These are phyloP conservation scores for Colletotrichum salicis DNA, from an alignment of 2,329 filamentous ascomycete species.

Conservation along the genomic window DNA sequence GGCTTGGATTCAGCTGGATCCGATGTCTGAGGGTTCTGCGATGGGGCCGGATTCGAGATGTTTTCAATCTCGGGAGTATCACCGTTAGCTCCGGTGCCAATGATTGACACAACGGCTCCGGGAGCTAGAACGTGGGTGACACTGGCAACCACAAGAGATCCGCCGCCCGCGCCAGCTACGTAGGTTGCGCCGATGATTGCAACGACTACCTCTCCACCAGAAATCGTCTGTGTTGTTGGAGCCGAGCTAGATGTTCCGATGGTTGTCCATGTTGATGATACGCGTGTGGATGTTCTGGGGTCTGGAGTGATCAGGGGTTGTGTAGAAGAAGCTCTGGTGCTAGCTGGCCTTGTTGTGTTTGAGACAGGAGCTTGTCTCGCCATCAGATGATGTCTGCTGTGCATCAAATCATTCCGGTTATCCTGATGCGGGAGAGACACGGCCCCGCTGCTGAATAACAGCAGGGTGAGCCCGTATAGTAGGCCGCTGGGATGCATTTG, in stretches of 20 bases:
- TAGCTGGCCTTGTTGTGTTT: not conserved
- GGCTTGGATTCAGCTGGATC: not conserved
- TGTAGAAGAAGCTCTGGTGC: not conserved
- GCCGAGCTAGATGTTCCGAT: not conserved
- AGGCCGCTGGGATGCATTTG: not conserved
- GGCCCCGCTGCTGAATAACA: not conserved
- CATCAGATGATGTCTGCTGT: not conserved
- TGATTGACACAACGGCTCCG: constrained; percentile 10
- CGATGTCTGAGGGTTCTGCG: not conserved
- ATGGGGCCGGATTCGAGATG: not conserved
- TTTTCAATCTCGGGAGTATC: constrained; percentile 19
- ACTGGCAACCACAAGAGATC: not conserved
- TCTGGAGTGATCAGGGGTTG: constrained; percentile 2
- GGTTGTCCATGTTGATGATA: not conserved
- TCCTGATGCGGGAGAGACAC: not conserved
- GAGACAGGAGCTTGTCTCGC: constrained; percentile 1
- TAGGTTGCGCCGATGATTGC: constrained; percentile 17
- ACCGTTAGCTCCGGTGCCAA: not conserved
- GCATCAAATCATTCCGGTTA: not conserved
- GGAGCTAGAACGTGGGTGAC: not conserved
- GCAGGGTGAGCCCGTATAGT: not conserved
- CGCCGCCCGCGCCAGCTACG: constrained; percentile 2
- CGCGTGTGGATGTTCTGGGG: constrained; percentile 1
- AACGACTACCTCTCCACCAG: not conserved
- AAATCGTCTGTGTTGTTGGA: constrained; percentile 1